Percentiles rank a stretch among this genome's conserved stretches.
phyloP scores from a whole-genome alignment of 1,284 basidiomycete species.

The Polyporus tsugae region DNA sequence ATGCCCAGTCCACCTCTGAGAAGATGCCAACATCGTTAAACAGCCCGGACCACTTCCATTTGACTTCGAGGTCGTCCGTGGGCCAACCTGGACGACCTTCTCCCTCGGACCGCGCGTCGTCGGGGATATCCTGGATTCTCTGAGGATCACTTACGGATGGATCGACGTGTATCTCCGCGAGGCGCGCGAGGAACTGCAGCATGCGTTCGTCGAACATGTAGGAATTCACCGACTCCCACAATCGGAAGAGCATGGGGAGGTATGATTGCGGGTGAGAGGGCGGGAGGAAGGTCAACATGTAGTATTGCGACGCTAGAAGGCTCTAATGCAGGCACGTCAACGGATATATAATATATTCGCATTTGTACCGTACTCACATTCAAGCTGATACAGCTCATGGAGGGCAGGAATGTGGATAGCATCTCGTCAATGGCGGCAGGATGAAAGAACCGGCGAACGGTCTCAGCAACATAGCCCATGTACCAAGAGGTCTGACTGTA shows the following conservation, averaged over 20 bases:
- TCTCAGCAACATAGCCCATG: slow-evolving; percentile 88
- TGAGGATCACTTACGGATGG: slow-evolving; percentile 78
- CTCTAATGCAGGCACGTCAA: slow-evolving; percentile 50
- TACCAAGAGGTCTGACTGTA: slow-evolving; percentile 79
- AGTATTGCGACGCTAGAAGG: slow-evolving; percentile 82
- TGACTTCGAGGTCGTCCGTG: slow-evolving; percentile 51
- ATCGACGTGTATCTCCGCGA: slow-evolving; percentile 79
- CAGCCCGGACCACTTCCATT: slow-evolving; percentile 69
- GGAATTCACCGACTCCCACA: slow-evolving; percentile 87
- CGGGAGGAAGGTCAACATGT: slow-evolving; percentile 84
- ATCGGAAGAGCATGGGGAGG: slow-evolving; percentile 80
- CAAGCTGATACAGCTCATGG: slow-evolving; percentile 77
- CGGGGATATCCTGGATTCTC: slow-evolving; percentile 68
- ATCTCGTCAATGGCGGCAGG: slow-evolving; percentile 91
- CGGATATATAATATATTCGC: neutral
- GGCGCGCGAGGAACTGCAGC: slow-evolving; percentile 72
- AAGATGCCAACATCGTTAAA: slow-evolving; percentile 89
- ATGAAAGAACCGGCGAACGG: slow-evolving; percentile 89
- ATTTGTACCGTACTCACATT: slow-evolving; percentile 59
- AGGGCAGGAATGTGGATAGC: slow-evolving; percentile 83
- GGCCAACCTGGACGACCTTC: slow-evolving; percentile 68
- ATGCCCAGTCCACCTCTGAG: slow-evolving; percentile 86
- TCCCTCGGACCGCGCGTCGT: slow-evolving; percentile 73
- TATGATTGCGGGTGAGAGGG: slow-evolving; percentile 82
- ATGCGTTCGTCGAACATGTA: slow-evolving; percentile 88